Conservation (phyloP, 148 eudicot species). For the Beta vulgaris region DNA sequence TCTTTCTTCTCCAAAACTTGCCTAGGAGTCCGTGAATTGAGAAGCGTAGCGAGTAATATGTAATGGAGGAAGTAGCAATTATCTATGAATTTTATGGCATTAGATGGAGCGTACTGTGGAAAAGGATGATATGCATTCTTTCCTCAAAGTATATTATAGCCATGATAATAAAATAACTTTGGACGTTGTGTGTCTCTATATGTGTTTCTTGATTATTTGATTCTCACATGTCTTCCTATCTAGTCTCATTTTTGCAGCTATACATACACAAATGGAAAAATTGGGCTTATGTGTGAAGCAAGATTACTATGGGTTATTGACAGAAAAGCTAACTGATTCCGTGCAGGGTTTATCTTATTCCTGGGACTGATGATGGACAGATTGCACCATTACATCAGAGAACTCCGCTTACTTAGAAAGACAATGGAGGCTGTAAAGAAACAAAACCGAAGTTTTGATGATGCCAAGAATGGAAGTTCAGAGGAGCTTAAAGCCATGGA, state of each 20-base stretch:
- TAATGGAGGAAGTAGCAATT: too few species aligned
- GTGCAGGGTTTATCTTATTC: slow-evolving; percentile 49
- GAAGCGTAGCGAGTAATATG: too few species aligned
- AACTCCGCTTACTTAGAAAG: slow-evolving; percentile 41
- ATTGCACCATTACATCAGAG: slow-evolving; percentile 48
- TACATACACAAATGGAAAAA: background rate
- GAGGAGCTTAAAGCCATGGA: slow-evolving; percentile 32
- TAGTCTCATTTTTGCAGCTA: background rate
- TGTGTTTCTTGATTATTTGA: background rate
- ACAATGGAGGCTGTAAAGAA: slow-evolving; percentile 45
- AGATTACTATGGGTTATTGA: background rate
- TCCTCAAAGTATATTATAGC: background rate
- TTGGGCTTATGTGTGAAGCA: background rate
- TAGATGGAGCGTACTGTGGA: background rate
- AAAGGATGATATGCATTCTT: background rate
- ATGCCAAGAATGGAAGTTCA: slow-evolving; percentile 27
- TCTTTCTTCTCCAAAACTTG: too few species aligned
- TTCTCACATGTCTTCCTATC: background rate
- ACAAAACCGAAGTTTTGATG: slow-evolving; percentile 40
- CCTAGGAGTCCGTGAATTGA: too few species aligned
- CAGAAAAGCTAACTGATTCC: background rate
- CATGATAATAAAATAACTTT: background rate
- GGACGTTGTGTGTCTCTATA: background rate
- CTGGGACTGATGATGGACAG: slow-evolving; percentile 50
- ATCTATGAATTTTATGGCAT: background rate